Evolutionary conservation across 208 protist genomes (phyloP).

Genomic region (Leishmania gerbilli): DNA sequence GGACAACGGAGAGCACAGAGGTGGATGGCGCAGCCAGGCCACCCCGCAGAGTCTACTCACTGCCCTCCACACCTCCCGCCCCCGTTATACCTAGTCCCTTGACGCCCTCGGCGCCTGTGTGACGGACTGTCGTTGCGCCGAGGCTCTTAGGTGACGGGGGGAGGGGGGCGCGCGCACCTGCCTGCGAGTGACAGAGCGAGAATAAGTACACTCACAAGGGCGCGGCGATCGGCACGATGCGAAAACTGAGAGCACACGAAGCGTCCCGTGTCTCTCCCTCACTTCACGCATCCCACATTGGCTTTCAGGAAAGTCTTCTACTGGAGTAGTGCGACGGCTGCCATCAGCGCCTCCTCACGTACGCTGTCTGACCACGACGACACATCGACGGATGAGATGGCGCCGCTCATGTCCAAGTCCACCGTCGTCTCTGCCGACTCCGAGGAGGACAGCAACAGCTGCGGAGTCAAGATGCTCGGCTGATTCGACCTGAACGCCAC

Average conservation of each 20-base stretch:
- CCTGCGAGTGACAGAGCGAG: not conserved
- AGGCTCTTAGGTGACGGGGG: not conserved
- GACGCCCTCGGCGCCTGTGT: not conserved
- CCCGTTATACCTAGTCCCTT: not conserved
- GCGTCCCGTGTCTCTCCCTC: not conserved
- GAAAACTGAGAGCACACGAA: not conserved
- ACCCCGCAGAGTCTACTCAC: not conserved
- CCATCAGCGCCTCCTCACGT: slow-evolving; percentile 8
- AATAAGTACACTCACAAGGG: not conserved
- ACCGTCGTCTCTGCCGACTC: slow-evolving; percentile 5
- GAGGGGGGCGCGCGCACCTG: not conserved
- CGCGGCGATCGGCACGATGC: not conserved
- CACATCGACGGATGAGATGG: not conserved
- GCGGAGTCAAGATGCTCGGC: not conserved
- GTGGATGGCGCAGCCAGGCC: not conserved
- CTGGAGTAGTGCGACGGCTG: slow-evolving; percentile 6
- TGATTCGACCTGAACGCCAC: not conserved
- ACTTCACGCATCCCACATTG: not conserved
- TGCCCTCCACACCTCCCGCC: not conserved
- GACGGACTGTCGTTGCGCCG: not conserved
- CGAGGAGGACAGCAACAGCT: slow-evolving; percentile 1
- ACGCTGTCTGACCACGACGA: not conserved
- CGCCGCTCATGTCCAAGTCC: slow-evolving; percentile 1
- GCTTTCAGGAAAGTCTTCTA: not conserved
- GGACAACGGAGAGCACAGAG: not conserved